These are phyloP conservation scores for Cryptosporidium sp. DNA, from an alignment of 169 alveolate species.

Conservation along the genomic window DNA sequence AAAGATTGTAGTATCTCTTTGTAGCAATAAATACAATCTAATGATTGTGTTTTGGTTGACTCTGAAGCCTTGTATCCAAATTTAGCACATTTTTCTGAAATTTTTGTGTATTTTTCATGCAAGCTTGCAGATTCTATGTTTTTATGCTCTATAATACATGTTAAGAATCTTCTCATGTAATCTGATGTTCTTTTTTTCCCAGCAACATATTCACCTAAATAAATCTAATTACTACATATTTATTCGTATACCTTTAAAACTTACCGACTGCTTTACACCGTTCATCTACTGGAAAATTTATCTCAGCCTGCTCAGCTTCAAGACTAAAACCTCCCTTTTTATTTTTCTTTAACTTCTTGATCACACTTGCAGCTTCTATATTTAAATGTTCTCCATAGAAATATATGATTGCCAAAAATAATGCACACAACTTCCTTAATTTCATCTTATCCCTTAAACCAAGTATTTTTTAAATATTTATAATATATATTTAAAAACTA, in stretches of 20 bases:
- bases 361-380: neutral
- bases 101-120: neutral
- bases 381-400: neutral
- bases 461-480: neutral
- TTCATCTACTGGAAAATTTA: neutral
- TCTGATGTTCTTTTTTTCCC: neutral
- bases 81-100: slow-evolving; percentile 15
- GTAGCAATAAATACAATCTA: slow-evolving; percentile 33
- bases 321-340: neutral
- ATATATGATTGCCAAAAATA: neutral
- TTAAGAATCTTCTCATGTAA: neutral
- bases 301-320: neutral
- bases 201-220: slow-evolving; percentile 20
- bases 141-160: slow-evolving; percentile 1
- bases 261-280: slow-evolving; percentile 24
- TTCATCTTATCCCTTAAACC: neutral
- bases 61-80: slow-evolving; percentile 35
- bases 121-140: neutral
- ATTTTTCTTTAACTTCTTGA: neutral
- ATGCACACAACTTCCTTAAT: neutral
- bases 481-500: neutral
- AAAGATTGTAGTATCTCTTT: slow-evolving; percentile 25
- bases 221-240: neutral
- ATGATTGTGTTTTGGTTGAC: neutral
- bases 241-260: neutral